Percentiles rank a stretch among this genome's conserved stretches.
Conservation (phyloP, 768 basidiomycete genomes). For the Arthromyces matolae region DNA sequence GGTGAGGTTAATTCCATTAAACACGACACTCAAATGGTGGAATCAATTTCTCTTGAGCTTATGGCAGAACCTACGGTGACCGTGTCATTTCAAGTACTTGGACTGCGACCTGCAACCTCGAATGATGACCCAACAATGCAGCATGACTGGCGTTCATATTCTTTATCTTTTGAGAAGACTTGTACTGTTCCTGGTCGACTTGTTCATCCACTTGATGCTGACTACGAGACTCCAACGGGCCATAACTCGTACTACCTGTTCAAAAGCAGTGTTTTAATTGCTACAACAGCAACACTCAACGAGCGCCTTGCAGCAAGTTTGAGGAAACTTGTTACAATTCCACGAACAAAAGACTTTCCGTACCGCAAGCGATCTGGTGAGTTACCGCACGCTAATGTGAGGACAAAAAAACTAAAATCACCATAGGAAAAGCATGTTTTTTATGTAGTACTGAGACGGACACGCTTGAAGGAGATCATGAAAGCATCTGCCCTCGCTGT, state of each 20-base stretch:
- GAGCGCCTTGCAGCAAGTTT: not conserved
- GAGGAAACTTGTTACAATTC: too few species aligned
- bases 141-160: conserved; percentile 15
- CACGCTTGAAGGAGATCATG: not conserved
- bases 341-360: too few species aligned
- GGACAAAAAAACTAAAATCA: not conserved
- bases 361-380: not conserved
- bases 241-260: not conserved
- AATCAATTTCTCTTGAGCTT: not conserved
- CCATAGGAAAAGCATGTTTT: conserved; percentile 14
- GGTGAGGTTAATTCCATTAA: not conserved
- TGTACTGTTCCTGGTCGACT: not conserved
- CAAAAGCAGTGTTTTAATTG: not conserved
- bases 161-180: not conserved
- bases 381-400: conserved; percentile 8
- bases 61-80: not conserved
- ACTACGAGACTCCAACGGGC: not conserved
- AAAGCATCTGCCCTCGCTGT: not conserved
- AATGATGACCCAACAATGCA: conserved; percentile 5
- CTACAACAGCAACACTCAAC: not conserved
- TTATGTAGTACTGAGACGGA: conserved; percentile 1
- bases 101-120: not conserved
- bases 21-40: not conserved
- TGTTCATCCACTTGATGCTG: not conserved
- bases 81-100: not conserved